Conservation (phyloP, 208 protist genomes). For the Crithidia fasciculata region DNA sequence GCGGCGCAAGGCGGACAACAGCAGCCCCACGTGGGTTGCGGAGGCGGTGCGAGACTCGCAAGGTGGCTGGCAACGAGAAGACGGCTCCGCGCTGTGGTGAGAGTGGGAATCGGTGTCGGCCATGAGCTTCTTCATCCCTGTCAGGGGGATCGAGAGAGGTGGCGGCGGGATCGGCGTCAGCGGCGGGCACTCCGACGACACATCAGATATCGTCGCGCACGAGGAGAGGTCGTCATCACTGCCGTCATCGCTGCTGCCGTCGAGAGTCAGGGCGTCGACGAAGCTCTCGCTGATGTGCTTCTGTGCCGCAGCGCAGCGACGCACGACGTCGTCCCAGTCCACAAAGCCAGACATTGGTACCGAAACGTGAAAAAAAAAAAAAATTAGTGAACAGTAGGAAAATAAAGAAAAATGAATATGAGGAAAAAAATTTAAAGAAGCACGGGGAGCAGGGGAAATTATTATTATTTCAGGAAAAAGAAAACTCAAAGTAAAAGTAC, state of each 20-base stretch:
- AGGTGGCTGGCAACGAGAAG: no score
- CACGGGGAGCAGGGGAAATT: background rate
- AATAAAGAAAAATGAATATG: conserved; percentile 9
- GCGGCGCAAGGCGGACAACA: conserved; percentile 1
- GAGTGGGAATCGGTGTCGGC: no score
- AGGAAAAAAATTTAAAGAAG: background rate
- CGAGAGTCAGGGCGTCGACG: background rate
- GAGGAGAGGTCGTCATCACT: conserved; percentile 1
- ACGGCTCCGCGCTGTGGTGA: no score
- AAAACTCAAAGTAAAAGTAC: no score
- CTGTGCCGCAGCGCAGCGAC: background rate
- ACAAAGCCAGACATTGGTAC: background rate
- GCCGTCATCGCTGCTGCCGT: background rate
- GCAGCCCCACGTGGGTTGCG: background rate
- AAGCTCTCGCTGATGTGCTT: background rate
- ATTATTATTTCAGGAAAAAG: no score
- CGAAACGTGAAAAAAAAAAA: background rate
- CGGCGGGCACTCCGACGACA: background rate
- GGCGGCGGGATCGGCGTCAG: conserved; percentile 3
- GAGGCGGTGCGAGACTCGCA: background rate
- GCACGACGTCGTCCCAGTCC: conserved; percentile 1
- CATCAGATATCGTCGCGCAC: background rate
- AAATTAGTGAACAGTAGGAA: background rate
- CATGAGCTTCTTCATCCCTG: no score
- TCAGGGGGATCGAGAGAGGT: conserved; percentile 1